Evolutionary conservation across 345 rosid species (phyloP), one percentile per base, ranked within the genome.

Genomic region (Abelmoschus esculentus): DNA sequence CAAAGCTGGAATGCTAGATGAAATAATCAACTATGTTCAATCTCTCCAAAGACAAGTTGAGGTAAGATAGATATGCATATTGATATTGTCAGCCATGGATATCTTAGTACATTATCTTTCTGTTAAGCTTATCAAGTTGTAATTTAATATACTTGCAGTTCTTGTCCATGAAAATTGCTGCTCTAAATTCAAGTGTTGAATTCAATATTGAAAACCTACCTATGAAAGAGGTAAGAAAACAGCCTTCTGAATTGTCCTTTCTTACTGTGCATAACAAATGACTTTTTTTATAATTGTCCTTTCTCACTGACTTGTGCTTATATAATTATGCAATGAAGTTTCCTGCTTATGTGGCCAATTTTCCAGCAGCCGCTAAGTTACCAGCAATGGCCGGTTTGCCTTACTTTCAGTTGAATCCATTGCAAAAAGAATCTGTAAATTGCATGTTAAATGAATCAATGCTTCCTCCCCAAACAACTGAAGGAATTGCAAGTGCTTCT

Each of bases 1-100:
- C 29, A 87, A 88, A 72, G 96, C 98, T 22, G 88, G 91, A 53
- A 80, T 91, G 93, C 92, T 93, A 53, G 96, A 91, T 79, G 98
- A 93, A 74, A 86, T 89, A 68, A 93, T 93, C 72, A 89, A 86
- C 81, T 85, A 91, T 80, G 95, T 88, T 71, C 92, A 87, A 77
- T 89, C 90, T 70, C 84, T 89, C 29, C 96, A 93, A 60, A 77
- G 84, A 72, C 97, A 87, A 82, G 89, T 87, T 0, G 93, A 87
- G 86, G 97, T 90, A 71, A 26, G 47, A 22, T 2, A 49, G 10
- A 18, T 29, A 22, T 56, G 22, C 46, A 5, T 6, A 0, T 47
- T 15, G 14, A 38, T n/a, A 12, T 26, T 36, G 3, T n/a, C 36
- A 50, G 10, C 34, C 15, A 15, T 28, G n/a, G 15, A 29, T 11